phyloP scores from a whole-genome alignment of 2,329 filamentous ascomycete species.

The Sclerotiophoma versabilis region DNA sequence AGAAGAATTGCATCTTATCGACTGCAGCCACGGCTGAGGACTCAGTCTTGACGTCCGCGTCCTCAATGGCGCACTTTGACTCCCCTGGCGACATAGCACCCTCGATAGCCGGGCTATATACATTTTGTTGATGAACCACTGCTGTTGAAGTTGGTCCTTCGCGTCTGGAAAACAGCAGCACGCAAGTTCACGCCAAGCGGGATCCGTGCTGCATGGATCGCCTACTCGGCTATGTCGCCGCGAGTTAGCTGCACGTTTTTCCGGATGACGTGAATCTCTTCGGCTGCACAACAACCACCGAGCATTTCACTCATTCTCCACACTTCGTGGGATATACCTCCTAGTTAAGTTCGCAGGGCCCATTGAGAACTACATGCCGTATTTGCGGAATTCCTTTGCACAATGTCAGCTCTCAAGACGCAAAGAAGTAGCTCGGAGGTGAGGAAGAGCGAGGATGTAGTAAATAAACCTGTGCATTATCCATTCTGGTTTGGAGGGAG shows the following conservation, averaged over 20 bases:
- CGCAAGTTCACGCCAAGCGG: constrained; percentile 34
- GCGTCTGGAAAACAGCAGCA: constrained; percentile 23
- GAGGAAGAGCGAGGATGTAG: constrained; percentile 53
- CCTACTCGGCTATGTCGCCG: constrained; percentile 20
- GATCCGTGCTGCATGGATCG: constrained; percentile 16
- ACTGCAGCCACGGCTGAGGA: constrained; percentile 23
- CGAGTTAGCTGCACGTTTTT: constrained; percentile 27
- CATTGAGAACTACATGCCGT: constrained; percentile 39
- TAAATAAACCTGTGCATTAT: constrained; percentile 54
- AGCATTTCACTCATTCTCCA: constrained; percentile 8
- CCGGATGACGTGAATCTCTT: constrained; percentile 36
- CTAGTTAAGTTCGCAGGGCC: constrained; percentile 16
- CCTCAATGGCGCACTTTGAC: constrained; percentile 8
- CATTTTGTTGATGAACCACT: constrained; percentile 26
- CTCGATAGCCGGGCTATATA: constrained; percentile 30
- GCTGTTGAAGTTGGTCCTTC: constrained; percentile 17
- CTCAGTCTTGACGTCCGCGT: constrained; percentile 15
- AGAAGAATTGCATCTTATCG: constrained; percentile 41
- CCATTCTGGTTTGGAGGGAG: constrained; percentile 91
- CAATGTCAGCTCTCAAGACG: constrained; percentile 52
- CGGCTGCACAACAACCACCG: constrained; percentile 36
- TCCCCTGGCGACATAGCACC: constrained; percentile 33
- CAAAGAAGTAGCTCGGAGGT: constrained; percentile 41
- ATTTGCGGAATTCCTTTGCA: constrained; percentile 19
- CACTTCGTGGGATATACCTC: constrained; percentile 7